Percentiles rank a stretch among this genome's conserved stretches.
phyloP scores from a whole-genome alignment of 2,329 filamentous ascomycete genomes.

The Xylaria sp. region DNA sequence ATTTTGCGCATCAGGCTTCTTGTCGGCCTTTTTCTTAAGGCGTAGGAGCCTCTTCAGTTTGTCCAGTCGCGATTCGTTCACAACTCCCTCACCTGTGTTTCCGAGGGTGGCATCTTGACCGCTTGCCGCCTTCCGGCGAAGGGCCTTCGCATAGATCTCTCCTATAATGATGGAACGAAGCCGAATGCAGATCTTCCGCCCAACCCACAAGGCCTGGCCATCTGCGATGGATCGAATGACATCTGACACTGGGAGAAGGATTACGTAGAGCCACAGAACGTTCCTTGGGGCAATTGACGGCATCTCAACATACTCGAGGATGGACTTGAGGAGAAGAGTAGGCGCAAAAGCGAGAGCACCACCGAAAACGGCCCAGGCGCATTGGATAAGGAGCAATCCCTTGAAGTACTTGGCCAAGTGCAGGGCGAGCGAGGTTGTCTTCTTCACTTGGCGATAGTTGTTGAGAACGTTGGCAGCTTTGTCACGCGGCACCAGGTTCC shows the following conservation, averaged over 20 bases:
- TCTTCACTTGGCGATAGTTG: slow-evolving; percentile 83
- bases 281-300: slow-evolving; percentile 76
- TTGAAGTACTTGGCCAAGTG: slow-evolving; percentile 88
- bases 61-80: slow-evolving; percentile 45
- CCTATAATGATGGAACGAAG: slow-evolving; percentile 94
- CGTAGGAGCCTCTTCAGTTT: slow-evolving; percentile 61
- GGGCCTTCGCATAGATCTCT: slow-evolving; percentile 94
- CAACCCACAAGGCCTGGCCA: slow-evolving; percentile 88
- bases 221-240: slow-evolving; percentile 80
- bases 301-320: slow-evolving; percentile 90
- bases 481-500: slow-evolving; percentile 87
- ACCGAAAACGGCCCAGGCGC: slow-evolving; percentile 75
- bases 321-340: slow-evolving; percentile 86
- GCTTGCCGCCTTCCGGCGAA: slow-evolving; percentile 86
- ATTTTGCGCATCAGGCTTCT: slow-evolving; percentile 46
- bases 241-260: slow-evolving; percentile 83
- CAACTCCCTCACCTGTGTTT: slow-evolving; percentile 48
- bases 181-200: slow-evolving; percentile 90
- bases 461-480: slow-evolving; percentile 81
- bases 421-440: slow-evolving; percentile 75
- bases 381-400: slow-evolving; percentile 73
- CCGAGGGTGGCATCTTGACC: slow-evolving; percentile 75
- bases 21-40: slow-evolving; percentile 59
- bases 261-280: slow-evolving; percentile 94
- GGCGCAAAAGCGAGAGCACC: slow-evolving; percentile 89